A percentile compares a stretch with the other conserved stretches of the same genome.
Evolutionary conservation across 768 basidiomycete species (phyloP).

Genomic region (Pleurotus giganteus): DNA sequence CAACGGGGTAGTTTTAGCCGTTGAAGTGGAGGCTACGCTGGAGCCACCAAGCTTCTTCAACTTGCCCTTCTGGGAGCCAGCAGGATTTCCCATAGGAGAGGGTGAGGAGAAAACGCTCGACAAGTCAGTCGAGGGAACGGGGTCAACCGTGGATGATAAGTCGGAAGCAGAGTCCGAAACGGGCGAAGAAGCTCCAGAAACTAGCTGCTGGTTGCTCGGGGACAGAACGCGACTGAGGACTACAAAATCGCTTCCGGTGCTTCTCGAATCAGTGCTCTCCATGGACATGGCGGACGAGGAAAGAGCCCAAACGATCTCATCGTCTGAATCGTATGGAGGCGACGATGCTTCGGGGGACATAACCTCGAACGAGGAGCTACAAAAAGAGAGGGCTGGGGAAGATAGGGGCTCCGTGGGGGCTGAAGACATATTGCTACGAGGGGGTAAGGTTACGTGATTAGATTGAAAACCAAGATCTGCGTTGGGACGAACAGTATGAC

Average conservation of each 20-base stretch:
- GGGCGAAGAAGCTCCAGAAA: not conserved
- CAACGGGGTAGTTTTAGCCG: too few species aligned
- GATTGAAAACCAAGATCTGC: not conserved
- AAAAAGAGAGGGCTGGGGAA: conserved; percentile 21
- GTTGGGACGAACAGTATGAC: not conserved
- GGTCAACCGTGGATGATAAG: not conserved
- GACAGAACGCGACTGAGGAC: conserved; percentile 35
- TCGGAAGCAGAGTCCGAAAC: not conserved
- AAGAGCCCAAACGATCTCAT: conserved; percentile 54
- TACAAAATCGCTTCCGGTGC: conserved; percentile 52
- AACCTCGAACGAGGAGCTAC: conserved; percentile 23
- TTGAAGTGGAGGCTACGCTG: not conserved
- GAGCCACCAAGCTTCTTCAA: not conserved
- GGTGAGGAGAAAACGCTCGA: not conserved
- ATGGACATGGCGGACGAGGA: conserved; percentile 24
- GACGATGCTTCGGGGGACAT: conserved; percentile 17
- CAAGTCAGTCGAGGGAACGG: not conserved
- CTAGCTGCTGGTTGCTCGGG: conserved; percentile 16
- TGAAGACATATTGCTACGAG: not conserved
- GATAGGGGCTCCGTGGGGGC: conserved; percentile 13
- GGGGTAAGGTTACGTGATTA: not conserved
- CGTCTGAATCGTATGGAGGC: conserved; percentile 39
- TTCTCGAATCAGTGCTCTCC: conserved; percentile 24
- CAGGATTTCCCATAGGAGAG: not conserved
- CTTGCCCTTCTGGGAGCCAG: not conserved